Evolutionary conservation across 1,284 basidiomycete species (phyloP).

Genomic region (Microbotryum lychnidis-dioicae): DNA sequence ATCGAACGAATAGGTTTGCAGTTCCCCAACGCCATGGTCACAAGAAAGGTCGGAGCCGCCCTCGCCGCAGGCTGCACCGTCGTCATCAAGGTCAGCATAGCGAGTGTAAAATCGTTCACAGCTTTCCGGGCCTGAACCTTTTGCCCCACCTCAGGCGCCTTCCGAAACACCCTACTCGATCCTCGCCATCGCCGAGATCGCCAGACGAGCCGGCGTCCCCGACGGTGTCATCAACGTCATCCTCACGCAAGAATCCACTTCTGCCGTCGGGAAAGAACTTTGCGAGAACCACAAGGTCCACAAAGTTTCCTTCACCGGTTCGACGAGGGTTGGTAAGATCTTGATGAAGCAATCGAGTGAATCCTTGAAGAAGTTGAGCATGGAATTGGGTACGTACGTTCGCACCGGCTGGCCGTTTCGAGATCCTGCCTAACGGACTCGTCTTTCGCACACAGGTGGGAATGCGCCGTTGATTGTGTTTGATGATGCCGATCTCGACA

Average conservation of each 20-base stretch:
- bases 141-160: conserved; percentile 59
- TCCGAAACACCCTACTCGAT: conserved; percentile 92
- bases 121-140: not conserved
- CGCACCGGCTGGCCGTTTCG: too few relatives aligned
- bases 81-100: conserved; percentile 46
- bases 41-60: conserved; percentile 77
- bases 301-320: conserved; percentile 86
- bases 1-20: not conserved
- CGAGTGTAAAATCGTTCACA: not conserved
- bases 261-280: conserved; percentile 62
- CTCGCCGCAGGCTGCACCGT: conserved; percentile 84
- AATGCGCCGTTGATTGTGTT: conserved; percentile 95
- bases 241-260: conserved; percentile 67
- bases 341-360: conserved; percentile 72
- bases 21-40: conserved; percentile 91
- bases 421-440: too few relatives aligned
- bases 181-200: conserved; percentile 66
- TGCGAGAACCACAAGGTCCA: conserved; percentile 41
- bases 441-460: conserved; percentile 45
- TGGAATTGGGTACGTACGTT: conserved; percentile 20
- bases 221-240: conserved; percentile 92
- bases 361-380: conserved; percentile 72
- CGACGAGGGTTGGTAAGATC: conserved; percentile 79
- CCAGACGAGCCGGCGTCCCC: conserved; percentile 76
- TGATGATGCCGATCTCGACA: conserved; percentile 87